phyloP scores from a whole-genome alignment of 768 basidiomycete genomes.

The Termitomyces bulborhizus region DNA sequence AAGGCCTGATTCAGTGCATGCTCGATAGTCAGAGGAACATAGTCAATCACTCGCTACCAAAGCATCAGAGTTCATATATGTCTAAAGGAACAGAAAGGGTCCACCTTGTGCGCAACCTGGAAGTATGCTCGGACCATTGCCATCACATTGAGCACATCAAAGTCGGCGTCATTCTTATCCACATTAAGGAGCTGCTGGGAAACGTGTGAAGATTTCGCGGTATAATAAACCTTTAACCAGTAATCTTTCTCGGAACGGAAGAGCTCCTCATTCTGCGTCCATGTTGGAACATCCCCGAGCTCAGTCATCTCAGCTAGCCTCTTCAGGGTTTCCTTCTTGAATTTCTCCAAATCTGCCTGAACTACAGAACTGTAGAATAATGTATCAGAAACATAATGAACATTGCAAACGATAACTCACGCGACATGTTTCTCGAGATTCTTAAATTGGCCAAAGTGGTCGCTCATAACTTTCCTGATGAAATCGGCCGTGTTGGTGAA shows the following conservation, averaged over 20 bases:
- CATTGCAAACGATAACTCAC: slow-evolving; percentile 12
- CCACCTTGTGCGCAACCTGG: slow-evolving; percentile 47
- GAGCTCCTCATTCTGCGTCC: slow-evolving; percentile 24
- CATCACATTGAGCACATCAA: slow-evolving; percentile 45
- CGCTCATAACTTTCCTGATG: slow-evolving; percentile 14
- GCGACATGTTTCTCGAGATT: slow-evolving; percentile 19
- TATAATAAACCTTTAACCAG: slow-evolving; percentile 15
- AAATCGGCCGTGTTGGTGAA: slow-evolving; percentile 5
- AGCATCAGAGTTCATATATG: neutral
- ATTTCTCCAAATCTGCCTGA: slow-evolving; percentile 5
- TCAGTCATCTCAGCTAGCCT: slow-evolving; percentile 26
- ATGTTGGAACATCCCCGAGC: slow-evolving; percentile 32
- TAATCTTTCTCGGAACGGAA: slow-evolving; percentile 9
- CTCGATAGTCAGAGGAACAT: slow-evolving; percentile 45
- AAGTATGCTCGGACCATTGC: slow-evolving; percentile 52
- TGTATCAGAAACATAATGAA: neutral
- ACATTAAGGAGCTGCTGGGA: neutral
- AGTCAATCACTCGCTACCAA: slow-evolving; percentile 47
- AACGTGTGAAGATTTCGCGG: neutral
- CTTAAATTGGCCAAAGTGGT: slow-evolving; percentile 26
- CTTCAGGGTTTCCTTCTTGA: slow-evolving; percentile 15
- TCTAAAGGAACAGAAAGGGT: neutral
- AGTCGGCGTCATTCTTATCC: slow-evolving; percentile 9
- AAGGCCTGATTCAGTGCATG: slow-evolving; percentile 35
- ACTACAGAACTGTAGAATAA: slow-evolving; percentile 1